phyloP scores from a whole-genome alignment of 2,329 filamentous ascomycete species.

The Gnomoniopsis smithogilvyi region DNA sequence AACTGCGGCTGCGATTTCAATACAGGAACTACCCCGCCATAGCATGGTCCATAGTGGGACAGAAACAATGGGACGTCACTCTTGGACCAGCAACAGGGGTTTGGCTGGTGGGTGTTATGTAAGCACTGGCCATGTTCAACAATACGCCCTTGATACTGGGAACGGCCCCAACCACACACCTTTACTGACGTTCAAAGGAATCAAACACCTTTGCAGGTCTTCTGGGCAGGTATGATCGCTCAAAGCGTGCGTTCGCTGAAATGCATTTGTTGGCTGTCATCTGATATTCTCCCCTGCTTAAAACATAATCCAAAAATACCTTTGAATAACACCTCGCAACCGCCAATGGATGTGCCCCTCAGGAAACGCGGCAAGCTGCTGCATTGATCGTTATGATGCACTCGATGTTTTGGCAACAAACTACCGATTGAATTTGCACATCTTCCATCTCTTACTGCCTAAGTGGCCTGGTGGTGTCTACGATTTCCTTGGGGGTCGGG shows the following conservation, averaged over 20 bases:
- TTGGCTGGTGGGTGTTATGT: neutral
- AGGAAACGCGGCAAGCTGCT: neutral
- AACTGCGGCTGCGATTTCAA: neutral
- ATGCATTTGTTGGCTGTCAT: neutral
- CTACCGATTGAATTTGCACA: neutral
- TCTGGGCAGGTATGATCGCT: neutral
- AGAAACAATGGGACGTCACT: neutral
- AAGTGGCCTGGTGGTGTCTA: neutral
- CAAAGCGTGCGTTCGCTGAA: neutral
- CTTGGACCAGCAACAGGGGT: neutral
- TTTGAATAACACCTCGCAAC: conserved; percentile 3
- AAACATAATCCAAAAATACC: neutral
- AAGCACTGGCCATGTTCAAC: neutral
- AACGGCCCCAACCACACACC: too few relatives aligned
- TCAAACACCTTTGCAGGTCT: too few relatives aligned
- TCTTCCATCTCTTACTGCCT: neutral
- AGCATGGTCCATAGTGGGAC: neutral
- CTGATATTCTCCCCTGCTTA: neutral
- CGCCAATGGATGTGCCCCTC: conserved; percentile 4
- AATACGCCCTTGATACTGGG: too few relatives aligned
- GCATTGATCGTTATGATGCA: conserved; percentile 1
- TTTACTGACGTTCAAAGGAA: too few relatives aligned
- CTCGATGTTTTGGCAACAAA: neutral
- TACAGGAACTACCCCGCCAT: conserved; percentile 8
- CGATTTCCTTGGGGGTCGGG: neutral